Evolutionary conservation across 495 filamentous ascomycete species (phyloP), one percentile per base, ranked within the genome.

Genomic region (Penicillium fimorum): DNA sequence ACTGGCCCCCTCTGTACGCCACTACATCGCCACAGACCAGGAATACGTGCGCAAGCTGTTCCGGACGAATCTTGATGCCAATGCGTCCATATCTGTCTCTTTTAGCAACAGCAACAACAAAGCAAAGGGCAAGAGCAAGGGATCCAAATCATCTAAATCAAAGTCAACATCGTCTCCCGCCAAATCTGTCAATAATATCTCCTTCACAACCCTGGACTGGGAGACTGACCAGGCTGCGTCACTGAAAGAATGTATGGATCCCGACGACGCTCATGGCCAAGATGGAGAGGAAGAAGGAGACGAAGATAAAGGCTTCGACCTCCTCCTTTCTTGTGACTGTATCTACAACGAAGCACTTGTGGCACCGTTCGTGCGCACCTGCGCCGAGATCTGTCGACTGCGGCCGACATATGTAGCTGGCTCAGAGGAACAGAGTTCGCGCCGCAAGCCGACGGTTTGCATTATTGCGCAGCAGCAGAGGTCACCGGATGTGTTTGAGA

Each of bases 271-370:
- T 17, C 11, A 22, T 25, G 53, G 53, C 22, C 41, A 63, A 37
- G 56, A 43, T 2, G 56, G 56, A 20, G 59, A 61, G 20, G 59
- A 67, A 17, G 57, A 43, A 4, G 56, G 58, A 20, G 59, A 61
- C 17, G 59, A 68, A 22, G 74, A 77, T 54, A 50, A 48, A 12
- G 72, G 71, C 22, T 72, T 77, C 53, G 87, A 91, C 57, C 73
- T 80, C 3, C 77, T 96, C 4, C 68, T 92, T 18, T 90, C 92
- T 5, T 95, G 90, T 70, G 91, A 95, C 66, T 95, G 90, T 63
- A 87, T 96, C 68, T 96, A 94, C 74, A 92, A 93, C 67, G 90
- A 96, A 59, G 79, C 86, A 5, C 81, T 98, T 4, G 84, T 97
- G 15, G 75, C 83, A 33, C 90, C 91, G 1, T 83, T 97, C 18